Evolutionary conservation across 805 yeast species (phyloP).

Genomic region (Suhomyces sp.): DNA sequence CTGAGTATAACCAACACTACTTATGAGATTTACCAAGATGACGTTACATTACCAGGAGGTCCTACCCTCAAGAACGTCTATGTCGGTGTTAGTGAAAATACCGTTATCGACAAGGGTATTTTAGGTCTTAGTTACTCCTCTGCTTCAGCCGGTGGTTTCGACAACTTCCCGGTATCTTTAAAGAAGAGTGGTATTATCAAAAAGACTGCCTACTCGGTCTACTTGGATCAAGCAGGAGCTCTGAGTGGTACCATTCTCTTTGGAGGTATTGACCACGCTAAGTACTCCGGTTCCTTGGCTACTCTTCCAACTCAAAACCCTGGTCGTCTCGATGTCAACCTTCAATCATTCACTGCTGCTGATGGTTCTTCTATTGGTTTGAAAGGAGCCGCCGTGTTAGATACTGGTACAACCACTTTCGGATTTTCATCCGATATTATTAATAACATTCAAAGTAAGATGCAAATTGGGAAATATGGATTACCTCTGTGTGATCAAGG

Average conservation of each 20-base stretch:
- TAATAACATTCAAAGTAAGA: too few species aligned
- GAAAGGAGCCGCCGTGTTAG: constrained; percentile 8
- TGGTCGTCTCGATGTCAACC: not conserved
- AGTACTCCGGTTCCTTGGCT: constrained; percentile 1
- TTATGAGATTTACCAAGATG: constrained; percentile 7
- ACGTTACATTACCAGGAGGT: constrained; percentile 7
- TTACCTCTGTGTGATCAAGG: too few species aligned
- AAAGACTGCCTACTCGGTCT: constrained; percentile 4
- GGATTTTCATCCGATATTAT: too few species aligned
- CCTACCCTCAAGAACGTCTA: constrained; percentile 3
- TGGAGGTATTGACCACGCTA: constrained; percentile 5
- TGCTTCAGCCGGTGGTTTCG: too few species aligned
- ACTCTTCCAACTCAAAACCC: not conserved
- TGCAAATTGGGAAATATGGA: too few species aligned
- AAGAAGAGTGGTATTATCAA: constrained; percentile 1
- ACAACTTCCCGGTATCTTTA: constrained; percentile 2
- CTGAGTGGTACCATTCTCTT: constrained; percentile 1
- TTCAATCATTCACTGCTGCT: not conserved
- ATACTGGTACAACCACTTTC: constrained; percentile 24
- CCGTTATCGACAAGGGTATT: too few species aligned
- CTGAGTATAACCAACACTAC: constrained; percentile 4
- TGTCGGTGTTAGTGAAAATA: too few species aligned
- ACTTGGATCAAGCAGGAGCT: not conserved
- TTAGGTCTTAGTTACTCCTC: too few species aligned
- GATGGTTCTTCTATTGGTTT: not conserved